Conservation (phyloP, 73 alveolate species). For the Durusdinium trenchii region DNA sequence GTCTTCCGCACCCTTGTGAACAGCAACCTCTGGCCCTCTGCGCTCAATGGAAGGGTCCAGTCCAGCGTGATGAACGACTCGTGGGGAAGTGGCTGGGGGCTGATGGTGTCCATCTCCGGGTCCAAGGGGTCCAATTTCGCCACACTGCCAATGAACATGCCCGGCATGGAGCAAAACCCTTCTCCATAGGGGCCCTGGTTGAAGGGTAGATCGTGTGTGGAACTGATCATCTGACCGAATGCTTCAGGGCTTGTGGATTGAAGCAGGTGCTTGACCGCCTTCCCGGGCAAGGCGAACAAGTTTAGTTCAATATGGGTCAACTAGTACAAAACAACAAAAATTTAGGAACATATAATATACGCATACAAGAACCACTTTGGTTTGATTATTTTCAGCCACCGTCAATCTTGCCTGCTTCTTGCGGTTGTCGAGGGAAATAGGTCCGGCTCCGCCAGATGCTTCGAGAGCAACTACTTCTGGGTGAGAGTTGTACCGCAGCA, state of each 20-base stretch:
- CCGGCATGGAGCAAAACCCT: neutral
- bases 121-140: neutral
- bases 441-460: neutral
- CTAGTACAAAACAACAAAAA: neutral
- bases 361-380: neutral
- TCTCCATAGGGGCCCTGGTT: neutral
- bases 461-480: neutral
- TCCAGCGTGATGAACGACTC: neutral
- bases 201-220: slow-evolving; percentile 8
- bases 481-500: neutral
- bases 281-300: neutral
- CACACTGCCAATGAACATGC: neutral
- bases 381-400: neutral
- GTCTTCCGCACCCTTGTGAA: neutral
- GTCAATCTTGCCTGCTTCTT: neutral
- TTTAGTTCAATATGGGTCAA: neutral
- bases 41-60: neutral
- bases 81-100: neutral
- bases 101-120: neutral
- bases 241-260: neutral
- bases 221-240: neutral
- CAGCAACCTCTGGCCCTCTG: neutral
- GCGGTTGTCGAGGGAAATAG: neutral
- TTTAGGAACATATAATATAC: no score
- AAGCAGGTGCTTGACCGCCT: neutral